Evolutionary conservation across 2,329 filamentous ascomycete genomes (phyloP).

Genomic region (Thermoascus crustaceus): DNA sequence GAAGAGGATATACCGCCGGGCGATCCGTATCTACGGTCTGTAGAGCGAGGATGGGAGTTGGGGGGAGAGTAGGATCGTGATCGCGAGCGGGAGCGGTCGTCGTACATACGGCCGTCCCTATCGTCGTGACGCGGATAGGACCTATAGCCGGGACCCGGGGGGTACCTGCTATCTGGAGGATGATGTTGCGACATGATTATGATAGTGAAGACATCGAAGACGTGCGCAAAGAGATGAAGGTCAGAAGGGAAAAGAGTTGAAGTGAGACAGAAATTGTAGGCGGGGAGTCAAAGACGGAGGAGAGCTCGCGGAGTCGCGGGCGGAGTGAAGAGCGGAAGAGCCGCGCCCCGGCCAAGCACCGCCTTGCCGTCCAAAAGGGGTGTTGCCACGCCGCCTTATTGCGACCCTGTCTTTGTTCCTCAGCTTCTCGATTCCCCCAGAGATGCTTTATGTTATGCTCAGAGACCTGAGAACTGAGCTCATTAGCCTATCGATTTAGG

Average conservation of each 20-base stretch:
- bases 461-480: no score
- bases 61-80: slow-evolving; percentile 26
- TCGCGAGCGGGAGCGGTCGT: slow-evolving; percentile 34
- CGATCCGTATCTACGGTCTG: slow-evolving; percentile 24
- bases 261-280: background rate
- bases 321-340: no score
- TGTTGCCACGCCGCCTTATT: no score
- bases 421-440: no score
- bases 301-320: no score
- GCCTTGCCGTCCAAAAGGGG: no score
- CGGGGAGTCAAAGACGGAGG: no score
- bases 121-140: slow-evolving; percentile 25
- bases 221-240: background rate
- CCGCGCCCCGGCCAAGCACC: no score
- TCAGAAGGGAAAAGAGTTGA: background rate
- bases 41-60: slow-evolving; percentile 7
- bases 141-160: slow-evolving; percentile 15
- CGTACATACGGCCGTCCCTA: slow-evolving; percentile 39
- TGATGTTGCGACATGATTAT: slow-evolving; percentile 21
- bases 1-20: slow-evolving; percentile 38
- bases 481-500: no score
- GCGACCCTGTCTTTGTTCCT: no score
- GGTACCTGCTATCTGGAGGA: slow-evolving; percentile 20
- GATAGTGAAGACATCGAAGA: background rate
- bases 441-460: no score